Percentiles rank a stretch among this genome's conserved stretches.
phyloP scores from a whole-genome alignment of 2,329 filamentous ascomycete species.

The Xylogone sp. region DNA sequence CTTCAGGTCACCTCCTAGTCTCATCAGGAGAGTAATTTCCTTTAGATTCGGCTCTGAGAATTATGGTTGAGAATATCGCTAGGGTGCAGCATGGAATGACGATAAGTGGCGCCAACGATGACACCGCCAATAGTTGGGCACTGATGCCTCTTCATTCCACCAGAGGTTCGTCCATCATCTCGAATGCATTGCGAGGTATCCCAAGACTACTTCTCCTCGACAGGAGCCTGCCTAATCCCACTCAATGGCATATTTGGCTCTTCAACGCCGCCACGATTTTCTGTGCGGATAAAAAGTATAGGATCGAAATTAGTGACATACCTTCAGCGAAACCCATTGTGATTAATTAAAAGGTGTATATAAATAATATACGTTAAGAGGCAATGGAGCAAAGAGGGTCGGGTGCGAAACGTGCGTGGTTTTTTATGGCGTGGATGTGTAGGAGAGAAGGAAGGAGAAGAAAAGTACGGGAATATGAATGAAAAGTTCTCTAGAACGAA shows the following conservation, averaged over 20 bases:
- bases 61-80: too few species aligned
- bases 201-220: not conserved
- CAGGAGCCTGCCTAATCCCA: not conserved
- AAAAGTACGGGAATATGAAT: conserved; percentile 2
- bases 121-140: conserved; percentile 9
- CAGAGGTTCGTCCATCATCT: conserved; percentile 9
- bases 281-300: not conserved
- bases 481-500: conserved; percentile 3
- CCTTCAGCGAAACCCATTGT: conserved; percentile 37
- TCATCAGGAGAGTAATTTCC: too few species aligned
- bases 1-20: too few species aligned
- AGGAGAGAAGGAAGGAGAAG: not conserved
- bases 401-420: not conserved
- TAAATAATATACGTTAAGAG: conserved; percentile 7
- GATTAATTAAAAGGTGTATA: conserved; percentile 24
- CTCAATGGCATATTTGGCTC: conserved; percentile 5
- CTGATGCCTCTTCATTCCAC: not conserved
- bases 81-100: not conserved
- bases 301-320: conserved; percentile 25
- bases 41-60: too few species aligned
- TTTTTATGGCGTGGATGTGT: too few species aligned
- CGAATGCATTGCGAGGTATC: not conserved
- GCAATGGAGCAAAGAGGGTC: conserved; percentile 1
- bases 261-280: conserved; percentile 15
- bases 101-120: conserved; percentile 8